These are phyloP conservation scores for Adansonia rubrostipa DNA, from an alignment of 441 rosid species.

Conservation along the genomic window DNA sequence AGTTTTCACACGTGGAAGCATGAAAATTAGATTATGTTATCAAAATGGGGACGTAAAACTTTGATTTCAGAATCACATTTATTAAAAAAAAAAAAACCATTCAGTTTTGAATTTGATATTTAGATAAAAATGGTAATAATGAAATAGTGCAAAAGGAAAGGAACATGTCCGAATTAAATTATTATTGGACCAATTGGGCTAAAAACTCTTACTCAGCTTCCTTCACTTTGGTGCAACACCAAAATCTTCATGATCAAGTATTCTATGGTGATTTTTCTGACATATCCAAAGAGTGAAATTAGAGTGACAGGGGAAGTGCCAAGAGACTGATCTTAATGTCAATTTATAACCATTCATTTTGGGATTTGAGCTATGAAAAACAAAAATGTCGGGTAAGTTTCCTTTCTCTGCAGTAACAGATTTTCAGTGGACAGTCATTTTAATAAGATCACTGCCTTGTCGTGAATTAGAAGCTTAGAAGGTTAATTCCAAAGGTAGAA, in stretches of 20 bases:
- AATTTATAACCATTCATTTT: constrained; percentile 2
- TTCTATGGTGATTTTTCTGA: not conserved
- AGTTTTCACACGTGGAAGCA: too few species aligned
- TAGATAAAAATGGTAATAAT: not conserved
- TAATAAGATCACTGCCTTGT: constrained; percentile 9
- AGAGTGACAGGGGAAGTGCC: not conserved
- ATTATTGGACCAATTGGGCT: not conserved
- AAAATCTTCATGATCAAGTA: not conserved
- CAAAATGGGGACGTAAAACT: not conserved
- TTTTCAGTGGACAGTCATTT: not conserved
- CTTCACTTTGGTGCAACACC: not conserved
- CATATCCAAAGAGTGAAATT: not conserved
- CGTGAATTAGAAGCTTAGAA: not conserved
- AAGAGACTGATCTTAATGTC: not conserved
- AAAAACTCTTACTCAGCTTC: too few species aligned
- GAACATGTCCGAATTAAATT: not conserved
- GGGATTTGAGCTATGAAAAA: not conserved
- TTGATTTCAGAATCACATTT: not conserved
- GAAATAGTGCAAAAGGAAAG: not conserved
- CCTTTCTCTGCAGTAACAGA: not conserved
- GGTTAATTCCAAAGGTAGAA: constrained; percentile 7
- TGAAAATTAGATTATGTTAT: not conserved
- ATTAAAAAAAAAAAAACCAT: too few species aligned
- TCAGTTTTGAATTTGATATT: not conserved
- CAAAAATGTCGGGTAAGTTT: not conserved